Percentiles rank a stretch among this genome's conserved stretches.
Evolutionary conservation across 2,329 filamentous ascomycete genomes (phyloP).

Genomic region (Colletotrichum sublineola): DNA sequence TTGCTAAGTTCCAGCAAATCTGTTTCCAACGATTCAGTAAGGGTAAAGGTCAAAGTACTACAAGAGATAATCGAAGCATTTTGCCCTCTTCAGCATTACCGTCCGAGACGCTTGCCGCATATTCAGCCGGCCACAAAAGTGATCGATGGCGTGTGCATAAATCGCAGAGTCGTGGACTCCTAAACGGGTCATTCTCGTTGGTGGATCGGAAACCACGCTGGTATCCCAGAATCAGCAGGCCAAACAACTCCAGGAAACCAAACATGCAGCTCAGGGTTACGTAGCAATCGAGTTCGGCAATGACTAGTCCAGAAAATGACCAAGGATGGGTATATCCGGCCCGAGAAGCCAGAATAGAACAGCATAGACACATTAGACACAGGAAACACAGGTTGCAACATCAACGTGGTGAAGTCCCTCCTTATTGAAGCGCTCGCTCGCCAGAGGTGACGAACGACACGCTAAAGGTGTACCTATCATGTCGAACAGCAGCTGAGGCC

Average conservation of each 20-base stretch:
- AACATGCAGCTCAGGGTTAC: too few relatives aligned
- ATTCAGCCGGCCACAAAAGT: constrained; percentile 37
- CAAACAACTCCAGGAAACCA: too few relatives aligned
- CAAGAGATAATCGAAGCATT: constrained; percentile 44
- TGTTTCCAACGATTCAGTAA: constrained; percentile 5
- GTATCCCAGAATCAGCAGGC: constrained; percentile 4
- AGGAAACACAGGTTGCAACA: not conserved
- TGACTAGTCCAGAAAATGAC: not conserved
- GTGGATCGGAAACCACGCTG: constrained; percentile 43
- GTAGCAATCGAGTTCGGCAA: constrained; percentile 7
- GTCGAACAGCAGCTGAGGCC: constrained; percentile 45
- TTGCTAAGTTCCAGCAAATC: not conserved
- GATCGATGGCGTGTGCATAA: constrained; percentile 43
- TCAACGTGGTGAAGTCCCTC: not conserved
- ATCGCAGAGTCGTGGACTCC: constrained; percentile 23
- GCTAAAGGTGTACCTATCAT: constrained; percentile 45
- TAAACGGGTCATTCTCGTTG: constrained; percentile 43
- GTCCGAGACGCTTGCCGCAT: constrained; percentile 40
- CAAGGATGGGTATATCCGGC: constrained; percentile 27
- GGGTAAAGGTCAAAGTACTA: constrained; percentile 43
- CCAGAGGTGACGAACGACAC: constrained; percentile 22
- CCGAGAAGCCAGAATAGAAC: constrained; percentile 31
- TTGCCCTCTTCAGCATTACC: constrained; percentile 42
- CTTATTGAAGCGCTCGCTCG: not conserved
- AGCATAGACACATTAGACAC: not conserved